Conservation (phyloP, 2,329 filamentous ascomycete genomes). For the Calonectria pseudoreteaudii region DNA sequence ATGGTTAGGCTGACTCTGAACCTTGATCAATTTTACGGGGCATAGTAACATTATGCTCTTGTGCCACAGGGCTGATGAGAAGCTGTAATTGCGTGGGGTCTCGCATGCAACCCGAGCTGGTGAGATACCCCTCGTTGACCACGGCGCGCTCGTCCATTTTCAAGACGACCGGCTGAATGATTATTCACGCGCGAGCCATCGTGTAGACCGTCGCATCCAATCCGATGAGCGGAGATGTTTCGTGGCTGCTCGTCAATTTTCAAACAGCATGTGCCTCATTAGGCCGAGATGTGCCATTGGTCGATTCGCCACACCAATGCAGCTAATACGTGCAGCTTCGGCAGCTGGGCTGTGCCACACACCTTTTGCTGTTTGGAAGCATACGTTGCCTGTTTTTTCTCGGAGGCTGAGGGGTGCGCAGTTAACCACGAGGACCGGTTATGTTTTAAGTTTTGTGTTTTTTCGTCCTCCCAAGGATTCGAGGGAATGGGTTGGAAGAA, state of each 20-base stretch:
- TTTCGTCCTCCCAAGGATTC: not conserved
- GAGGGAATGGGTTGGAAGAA: not conserved
- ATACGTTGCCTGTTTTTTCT: not conserved
- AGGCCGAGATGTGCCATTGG: not conserved
- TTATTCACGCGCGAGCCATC: not conserved
- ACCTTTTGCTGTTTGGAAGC: not conserved
- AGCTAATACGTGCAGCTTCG: not conserved
- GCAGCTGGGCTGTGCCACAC: not conserved
- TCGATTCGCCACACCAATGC: not conserved
- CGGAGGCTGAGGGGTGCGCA: not conserved
- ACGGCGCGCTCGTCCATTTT: not conserved
- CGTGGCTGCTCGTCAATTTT: not conserved
- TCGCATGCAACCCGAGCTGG: not conserved
- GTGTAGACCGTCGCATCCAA: not conserved
- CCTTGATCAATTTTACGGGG: not conserved
- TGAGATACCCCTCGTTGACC: not conserved
- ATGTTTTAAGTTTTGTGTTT: not conserved
- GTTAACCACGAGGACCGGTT: not conserved
- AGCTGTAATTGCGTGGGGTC: not conserved
- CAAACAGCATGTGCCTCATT: not conserved
- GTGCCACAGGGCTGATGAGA: not conserved
- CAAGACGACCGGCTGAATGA: not conserved
- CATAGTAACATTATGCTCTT: not conserved
- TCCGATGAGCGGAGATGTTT: not conserved
- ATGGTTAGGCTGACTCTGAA: not conserved